Evolutionary conservation across 306 rosid genomes (phyloP).

Genomic region (Casuarina glauca): DNA sequence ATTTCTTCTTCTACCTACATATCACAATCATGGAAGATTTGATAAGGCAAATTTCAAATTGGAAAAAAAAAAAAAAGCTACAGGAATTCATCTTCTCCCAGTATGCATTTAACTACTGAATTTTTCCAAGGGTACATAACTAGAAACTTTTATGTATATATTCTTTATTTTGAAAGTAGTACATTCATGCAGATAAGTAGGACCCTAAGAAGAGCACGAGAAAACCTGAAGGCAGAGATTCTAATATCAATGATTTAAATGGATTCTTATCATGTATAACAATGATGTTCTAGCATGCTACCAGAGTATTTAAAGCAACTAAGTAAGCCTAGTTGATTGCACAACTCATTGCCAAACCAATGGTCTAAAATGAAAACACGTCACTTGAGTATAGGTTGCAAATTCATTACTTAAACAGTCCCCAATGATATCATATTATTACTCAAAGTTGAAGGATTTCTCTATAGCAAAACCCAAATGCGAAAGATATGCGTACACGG

Average conservation of each 20-base stretch:
- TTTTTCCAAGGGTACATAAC: background rate
- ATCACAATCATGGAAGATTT: slow-evolving; percentile 2
- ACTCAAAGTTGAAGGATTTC: too few relatives aligned
- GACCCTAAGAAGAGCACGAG: background rate
- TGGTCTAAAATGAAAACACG: too few relatives aligned
- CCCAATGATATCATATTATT: too few relatives aligned
- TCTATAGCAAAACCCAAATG: background rate
- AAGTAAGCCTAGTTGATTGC: background rate
- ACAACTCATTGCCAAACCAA: background rate
- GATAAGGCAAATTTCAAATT: background rate
- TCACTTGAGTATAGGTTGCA: too few relatives aligned
- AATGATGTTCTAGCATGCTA: background rate
- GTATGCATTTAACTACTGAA: background rate
- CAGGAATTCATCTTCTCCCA: background rate
- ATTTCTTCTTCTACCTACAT: slow-evolving; percentile 60
- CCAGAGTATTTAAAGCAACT: background rate
- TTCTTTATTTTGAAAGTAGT: background rate
- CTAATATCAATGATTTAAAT: background rate
- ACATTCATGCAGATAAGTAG: background rate
- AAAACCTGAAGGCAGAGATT: background rate
- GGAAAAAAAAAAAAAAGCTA: background rate
- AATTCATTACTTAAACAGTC: too few relatives aligned
- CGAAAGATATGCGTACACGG: background rate
- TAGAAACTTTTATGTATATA: background rate
- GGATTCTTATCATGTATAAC: background rate